phyloP scores from a whole-genome alignment of 495 filamentous ascomycete species.

The Rhizodiscina lignyota region DNA sequence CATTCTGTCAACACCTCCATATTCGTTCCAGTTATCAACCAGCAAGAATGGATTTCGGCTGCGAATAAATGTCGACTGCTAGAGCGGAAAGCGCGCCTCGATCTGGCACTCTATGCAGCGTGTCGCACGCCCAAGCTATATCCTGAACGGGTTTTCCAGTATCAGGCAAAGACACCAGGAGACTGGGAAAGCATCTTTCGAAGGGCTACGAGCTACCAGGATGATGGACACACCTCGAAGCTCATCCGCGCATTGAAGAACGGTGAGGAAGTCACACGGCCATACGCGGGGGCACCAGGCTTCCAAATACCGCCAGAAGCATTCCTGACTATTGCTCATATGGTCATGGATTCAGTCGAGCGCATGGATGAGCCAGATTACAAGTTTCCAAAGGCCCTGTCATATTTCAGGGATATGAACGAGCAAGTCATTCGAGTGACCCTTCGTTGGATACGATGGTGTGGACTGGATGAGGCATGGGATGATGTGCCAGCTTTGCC shows the following conservation, averaged over 20 bases:
- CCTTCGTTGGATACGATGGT: no score
- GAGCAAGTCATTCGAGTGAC: no score
- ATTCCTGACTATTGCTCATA: no score
- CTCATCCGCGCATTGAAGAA: constrained; percentile 48
- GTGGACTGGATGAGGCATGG: no score
- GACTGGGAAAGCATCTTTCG: constrained; percentile 40
- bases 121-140: constrained; percentile 36
- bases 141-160: constrained; percentile 35
- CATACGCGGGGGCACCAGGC: no score
- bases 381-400: no score
- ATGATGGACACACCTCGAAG: constrained; percentile 71
- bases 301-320: no score
- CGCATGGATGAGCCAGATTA: no score
- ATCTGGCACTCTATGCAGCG: constrained; percentile 51
- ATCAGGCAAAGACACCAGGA: constrained; percentile 27
- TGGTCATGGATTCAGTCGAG: no score
- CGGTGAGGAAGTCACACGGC: constrained; percentile 31
- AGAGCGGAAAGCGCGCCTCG: constrained; percentile 59
- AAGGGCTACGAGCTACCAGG: constrained; percentile 33
- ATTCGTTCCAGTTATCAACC: constrained; percentile 40
- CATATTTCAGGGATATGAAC: no score
- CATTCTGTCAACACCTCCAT: constrained; percentile 46
- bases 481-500: no score
- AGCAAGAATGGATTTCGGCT: constrained; percentile 15
- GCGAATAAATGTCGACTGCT: constrained; percentile 46